phyloP scores from a whole-genome alignment of 192 early-diverging fungal genomes.

The Coemansia sp. region DNA sequence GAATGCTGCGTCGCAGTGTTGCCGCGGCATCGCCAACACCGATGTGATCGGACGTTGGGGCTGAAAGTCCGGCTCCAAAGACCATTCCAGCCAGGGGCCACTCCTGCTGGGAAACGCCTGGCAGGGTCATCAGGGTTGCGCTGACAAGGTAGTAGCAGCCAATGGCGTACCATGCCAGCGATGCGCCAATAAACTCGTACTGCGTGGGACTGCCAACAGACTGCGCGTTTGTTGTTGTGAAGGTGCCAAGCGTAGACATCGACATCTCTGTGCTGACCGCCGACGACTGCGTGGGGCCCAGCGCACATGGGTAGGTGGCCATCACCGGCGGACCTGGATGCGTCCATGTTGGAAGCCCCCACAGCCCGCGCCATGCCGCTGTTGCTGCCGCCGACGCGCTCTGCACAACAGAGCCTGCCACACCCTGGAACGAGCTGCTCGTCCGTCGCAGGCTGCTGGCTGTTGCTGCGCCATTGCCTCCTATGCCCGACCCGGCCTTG shows the following conservation, averaged over 20 bases:
- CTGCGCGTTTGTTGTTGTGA: constrained; percentile 42
- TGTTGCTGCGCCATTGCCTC: constrained; percentile 2
- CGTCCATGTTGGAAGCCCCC: constrained; percentile 54
- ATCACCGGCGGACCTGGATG: constrained; percentile 46
- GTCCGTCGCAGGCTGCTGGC: constrained; percentile 11
- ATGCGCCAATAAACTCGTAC: constrained; percentile 52
- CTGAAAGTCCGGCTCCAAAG: constrained; percentile 12
- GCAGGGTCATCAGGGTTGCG: constrained; percentile 18
- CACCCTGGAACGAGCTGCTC: constrained; percentile 5
- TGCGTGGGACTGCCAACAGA: constrained; percentile 41
- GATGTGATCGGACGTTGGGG: neutral
- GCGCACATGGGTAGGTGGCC: constrained; percentile 50
- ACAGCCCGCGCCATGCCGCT: constrained; percentile 51
- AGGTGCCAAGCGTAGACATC: constrained; percentile 31
- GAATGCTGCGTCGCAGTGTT: constrained; percentile 20
- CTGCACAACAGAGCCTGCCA: constrained; percentile 28
- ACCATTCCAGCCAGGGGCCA: constrained; percentile 35
- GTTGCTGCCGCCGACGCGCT: constrained; percentile 26
- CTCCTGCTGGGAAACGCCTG: constrained; percentile 22
- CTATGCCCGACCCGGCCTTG: constrained; percentile 9
- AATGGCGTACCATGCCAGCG: constrained; percentile 55
- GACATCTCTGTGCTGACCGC: constrained; percentile 28
- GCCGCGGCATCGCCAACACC: constrained; percentile 10
- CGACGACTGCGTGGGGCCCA: constrained; percentile 34
- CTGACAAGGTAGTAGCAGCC: constrained; percentile 53